These are phyloP conservation scores for Mimosa pudica DNA, from an alignment of 306 rosid species.

Conservation along the genomic window DNA sequence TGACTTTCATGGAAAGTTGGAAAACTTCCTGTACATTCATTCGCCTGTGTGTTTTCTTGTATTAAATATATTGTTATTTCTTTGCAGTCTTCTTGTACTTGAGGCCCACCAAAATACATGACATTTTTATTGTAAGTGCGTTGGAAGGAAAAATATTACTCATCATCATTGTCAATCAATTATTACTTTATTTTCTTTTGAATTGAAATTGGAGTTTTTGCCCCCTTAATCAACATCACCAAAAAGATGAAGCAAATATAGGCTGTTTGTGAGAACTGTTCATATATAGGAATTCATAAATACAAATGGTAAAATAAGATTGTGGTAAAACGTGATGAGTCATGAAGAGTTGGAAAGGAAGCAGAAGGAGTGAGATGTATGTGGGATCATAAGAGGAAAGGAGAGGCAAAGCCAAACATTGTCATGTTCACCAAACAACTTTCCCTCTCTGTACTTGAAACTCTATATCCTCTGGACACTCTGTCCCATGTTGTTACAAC, in stretches of 20 bases:
- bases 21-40: background rate
- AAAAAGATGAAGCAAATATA: background rate
- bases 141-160: background rate
- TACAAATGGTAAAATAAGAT: background rate
- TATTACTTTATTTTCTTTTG: too few relatives aligned
- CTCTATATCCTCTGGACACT: slow-evolving; percentile 21
- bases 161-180: background rate
- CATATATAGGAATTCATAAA: background rate
- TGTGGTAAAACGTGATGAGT: background rate
- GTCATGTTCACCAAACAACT: slow-evolving; percentile 35
- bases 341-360: slow-evolving; percentile 5
- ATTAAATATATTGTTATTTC: background rate
- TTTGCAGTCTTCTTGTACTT: background rate
- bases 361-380: too few relatives aligned
- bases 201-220: background rate
- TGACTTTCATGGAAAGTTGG: slow-evolving; percentile 13
- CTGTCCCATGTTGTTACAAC: slow-evolving; percentile 28
- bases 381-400: too few relatives aligned
- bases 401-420: slow-evolving; percentile 34
- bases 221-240: background rate
- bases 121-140: background rate
- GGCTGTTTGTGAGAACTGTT: background rate
- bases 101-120: background rate
- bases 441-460: slow-evolving; percentile 39
- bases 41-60: background rate